Evolutionary conservation across 179 eudicot species (phyloP).

Genomic region (Beta lomatogona): DNA sequence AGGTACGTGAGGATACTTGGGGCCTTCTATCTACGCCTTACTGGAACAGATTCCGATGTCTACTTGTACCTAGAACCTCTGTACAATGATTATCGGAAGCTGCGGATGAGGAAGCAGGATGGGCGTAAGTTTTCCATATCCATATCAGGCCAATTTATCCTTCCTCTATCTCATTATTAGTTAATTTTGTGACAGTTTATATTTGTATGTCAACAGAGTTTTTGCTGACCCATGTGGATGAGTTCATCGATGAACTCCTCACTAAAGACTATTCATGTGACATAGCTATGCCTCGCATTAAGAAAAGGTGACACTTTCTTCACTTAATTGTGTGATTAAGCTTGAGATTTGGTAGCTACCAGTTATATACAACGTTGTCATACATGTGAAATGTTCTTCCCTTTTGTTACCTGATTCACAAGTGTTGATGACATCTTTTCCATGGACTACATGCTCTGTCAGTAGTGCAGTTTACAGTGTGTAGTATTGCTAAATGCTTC

Average conservation of each 20-base stretch:
- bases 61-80: constrained; percentile 87
- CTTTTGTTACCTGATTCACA: background rate
- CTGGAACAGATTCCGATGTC: constrained; percentile 84
- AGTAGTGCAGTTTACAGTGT: too few species aligned
- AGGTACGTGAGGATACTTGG: constrained; percentile 92
- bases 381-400: background rate
- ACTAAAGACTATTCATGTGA: constrained; percentile 90
- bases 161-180: background rate
- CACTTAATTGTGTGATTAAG: background rate
- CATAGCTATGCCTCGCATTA: constrained; percentile 88
- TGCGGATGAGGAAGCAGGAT: constrained; percentile 63
- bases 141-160: background rate
- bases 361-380: background rate
- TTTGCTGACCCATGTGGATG: constrained; percentile 81
- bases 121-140: constrained; percentile 53
- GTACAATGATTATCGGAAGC: constrained; percentile 85
- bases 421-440: too few species aligned
- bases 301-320: constrained; percentile 58
- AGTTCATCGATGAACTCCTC: constrained; percentile 86
- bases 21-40: constrained; percentile 87
- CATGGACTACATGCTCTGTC: too few species aligned
- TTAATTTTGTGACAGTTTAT: constrained; percentile 13
- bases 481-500: too few species aligned
- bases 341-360: background rate
- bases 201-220: constrained; percentile 43